Percentiles rank a stretch among this genome's conserved stretches.
Conservation (phyloP, 768 basidiomycete genomes). For the Hypholoma fasciculare region DNA sequence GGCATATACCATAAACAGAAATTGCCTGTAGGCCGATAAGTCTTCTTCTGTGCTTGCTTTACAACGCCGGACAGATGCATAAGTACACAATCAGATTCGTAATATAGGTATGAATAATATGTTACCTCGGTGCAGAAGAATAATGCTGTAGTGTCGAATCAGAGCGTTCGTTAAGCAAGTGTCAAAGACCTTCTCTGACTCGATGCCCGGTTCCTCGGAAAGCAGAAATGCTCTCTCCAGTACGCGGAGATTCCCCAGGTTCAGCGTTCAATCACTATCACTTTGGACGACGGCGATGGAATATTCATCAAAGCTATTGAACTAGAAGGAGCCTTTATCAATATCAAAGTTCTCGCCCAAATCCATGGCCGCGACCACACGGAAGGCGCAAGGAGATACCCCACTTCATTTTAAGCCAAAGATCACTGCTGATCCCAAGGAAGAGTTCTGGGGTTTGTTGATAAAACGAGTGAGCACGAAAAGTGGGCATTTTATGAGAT, state of each 20-base stretch:
- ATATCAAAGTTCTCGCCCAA: constrained; percentile 36
- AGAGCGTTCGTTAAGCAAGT: background rate
- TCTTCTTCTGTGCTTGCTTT: background rate
- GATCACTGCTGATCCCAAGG: constrained; percentile 79
- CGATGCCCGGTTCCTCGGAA: constrained; percentile 82
- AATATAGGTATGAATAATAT: background rate
- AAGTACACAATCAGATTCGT: background rate
- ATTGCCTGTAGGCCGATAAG: too few relatives aligned
- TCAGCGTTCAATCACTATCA: constrained; percentile 85
- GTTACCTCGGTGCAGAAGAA: constrained; percentile 64
- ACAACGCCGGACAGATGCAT: background rate
- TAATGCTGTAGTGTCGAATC: constrained; percentile 41
- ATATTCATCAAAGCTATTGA: background rate
- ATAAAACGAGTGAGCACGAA: constrained; percentile 37
- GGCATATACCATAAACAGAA: too few relatives aligned
- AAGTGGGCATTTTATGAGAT: constrained; percentile 75
- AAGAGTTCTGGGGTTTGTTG: constrained; percentile 50
- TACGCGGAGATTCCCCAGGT: constrained; percentile 76
- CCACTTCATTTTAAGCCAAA: constrained; percentile 76
- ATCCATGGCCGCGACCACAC: constrained; percentile 83
- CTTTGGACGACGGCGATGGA: constrained; percentile 68
- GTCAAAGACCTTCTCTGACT: constrained; percentile 65
- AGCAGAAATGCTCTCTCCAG: constrained; percentile 84
- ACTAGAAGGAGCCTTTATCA: too few relatives aligned
- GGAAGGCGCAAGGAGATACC: constrained; percentile 76